These are phyloP conservation scores for Brassica juncea DNA, from an alignment of 345 rosid genomes.

Conservation along the genomic window DNA sequence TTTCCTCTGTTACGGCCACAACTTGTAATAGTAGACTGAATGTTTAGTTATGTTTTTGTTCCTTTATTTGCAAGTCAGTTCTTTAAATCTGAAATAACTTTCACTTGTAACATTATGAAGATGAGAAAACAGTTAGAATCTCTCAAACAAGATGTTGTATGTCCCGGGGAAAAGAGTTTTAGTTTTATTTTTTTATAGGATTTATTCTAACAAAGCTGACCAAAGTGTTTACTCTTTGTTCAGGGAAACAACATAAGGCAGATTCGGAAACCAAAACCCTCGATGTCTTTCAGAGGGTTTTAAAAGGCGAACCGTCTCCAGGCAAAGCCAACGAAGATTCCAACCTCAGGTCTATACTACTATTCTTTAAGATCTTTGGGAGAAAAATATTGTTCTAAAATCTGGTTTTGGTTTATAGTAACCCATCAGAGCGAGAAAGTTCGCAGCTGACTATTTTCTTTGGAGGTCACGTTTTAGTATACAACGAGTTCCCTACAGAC, in stretches of 20 bases:
- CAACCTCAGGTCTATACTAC: slow-evolving; percentile 21
- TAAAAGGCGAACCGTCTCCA: background rate
- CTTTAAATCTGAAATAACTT: background rate
- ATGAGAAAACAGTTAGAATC: background rate
- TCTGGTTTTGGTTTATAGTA: slow-evolving; percentile 15
- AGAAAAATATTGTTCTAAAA: background rate
- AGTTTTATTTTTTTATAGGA: background rate
- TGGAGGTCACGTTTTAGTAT: slow-evolving; percentile 52
- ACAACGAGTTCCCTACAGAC: slow-evolving; percentile 57
- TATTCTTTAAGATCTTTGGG: background rate
- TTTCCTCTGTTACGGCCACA: background rate
- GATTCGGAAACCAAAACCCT: slow-evolving; percentile 1
- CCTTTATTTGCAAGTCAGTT: background rate
- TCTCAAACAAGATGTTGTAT: background rate
- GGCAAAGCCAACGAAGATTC: slow-evolving; percentile 21
- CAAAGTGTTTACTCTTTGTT: background rate
- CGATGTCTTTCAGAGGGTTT: background rate
- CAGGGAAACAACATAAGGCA: slow-evolving; percentile 26
- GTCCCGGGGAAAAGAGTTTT: background rate
- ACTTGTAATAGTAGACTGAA: background rate
- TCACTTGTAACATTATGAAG: background rate
- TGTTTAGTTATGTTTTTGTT: background rate
- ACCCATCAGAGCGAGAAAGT: slow-evolving; percentile 16
- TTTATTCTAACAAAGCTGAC: background rate
- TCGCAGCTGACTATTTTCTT: slow-evolving; percentile 72